Conservation (phyloP, 1,139 yeast genomes). For the Geotrichum siamense region DNA sequence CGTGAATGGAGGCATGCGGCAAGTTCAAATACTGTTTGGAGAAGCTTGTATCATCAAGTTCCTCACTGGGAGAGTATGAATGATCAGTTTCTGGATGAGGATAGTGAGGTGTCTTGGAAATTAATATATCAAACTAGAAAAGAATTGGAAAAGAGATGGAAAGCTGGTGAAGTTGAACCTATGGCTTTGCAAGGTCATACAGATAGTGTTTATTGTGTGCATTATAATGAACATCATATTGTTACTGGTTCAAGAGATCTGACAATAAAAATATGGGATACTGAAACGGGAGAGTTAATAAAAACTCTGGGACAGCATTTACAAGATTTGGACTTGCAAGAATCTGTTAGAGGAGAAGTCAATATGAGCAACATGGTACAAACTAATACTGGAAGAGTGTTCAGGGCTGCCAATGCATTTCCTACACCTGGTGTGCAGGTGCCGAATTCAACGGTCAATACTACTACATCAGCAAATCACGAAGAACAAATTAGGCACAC, state of each 20-base stretch:
- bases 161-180: constrained; percentile 23
- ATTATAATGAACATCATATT: constrained; percentile 30
- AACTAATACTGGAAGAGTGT: neutral
- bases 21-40: constrained; percentile 27
- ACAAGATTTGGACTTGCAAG: neutral
- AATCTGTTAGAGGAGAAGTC: neutral
- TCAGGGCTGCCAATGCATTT: constrained; percentile 9
- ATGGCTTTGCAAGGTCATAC: constrained; percentile 31
- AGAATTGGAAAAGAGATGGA: constrained; percentile 31
- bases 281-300: constrained; percentile 26
- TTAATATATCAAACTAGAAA: constrained; percentile 26
- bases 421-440: constrained; percentile 5
- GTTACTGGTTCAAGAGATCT: constrained; percentile 36
- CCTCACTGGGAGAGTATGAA: constrained; percentile 23
- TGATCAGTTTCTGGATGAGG: constrained; percentile 7
- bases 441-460: neutral
- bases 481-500: constrained; percentile 23
- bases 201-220: constrained; percentile 36
- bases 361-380: neutral
- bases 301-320: constrained; percentile 22
- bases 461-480: neutral
- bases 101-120: constrained; percentile 24
- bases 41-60: constrained; percentile 20
- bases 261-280: constrained; percentile 34
- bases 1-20: constrained; percentile 25